Evolutionary conservation across 768 basidiomycete genomes (phyloP), one percentile per base, ranked within the genome.

Genomic region (Ramaria sp.): DNA sequence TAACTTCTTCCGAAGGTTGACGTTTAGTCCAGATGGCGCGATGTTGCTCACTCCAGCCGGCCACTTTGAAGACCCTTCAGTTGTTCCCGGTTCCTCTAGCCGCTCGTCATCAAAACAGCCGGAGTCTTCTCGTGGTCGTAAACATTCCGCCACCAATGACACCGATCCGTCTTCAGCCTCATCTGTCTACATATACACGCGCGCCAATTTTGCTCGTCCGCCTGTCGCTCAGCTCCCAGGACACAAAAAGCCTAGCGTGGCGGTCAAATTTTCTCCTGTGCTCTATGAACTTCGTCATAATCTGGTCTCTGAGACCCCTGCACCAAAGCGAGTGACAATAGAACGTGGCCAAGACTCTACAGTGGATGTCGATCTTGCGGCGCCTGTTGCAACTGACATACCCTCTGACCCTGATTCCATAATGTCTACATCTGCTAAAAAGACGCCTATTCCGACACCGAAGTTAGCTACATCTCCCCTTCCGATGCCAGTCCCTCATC

Each of bases 181-280:
- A 4, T 82, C 81, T 2, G 95, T 98, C 31, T 97, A 90, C 73
- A 90, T 99, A 63, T 98, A 98, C 71, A 89, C 93, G 9, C 81
- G 96, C 31, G 91, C 91, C 42, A 98, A 96, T 71, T 90, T 99
- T 69, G 84, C 91, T 0, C 76, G 90, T 43, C 88, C 91, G 0
- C 95, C 96, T 0, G 82, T 98, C 57, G 96, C 93, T 13, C 93
- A 94, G 66, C 74, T 98, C 5, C 94, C 96, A 3, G 96, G 96
- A 1, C 91, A 97, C 74, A 92, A 92, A 71, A 96, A 95, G 63
- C 86, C 95, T 0, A 91, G 88, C 63, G 86, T 98, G 3, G 95
- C 90, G 0, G 92, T 99, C 39, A 77, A 84, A 46, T 99, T 98
- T 71, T 94, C 90, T 33, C 96, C 95, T 0, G 77, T 97, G 20